Base-by-base conservation (phyloP, 768 basidiomycete species). In the Chlorophyllum brunneum region DNA sequence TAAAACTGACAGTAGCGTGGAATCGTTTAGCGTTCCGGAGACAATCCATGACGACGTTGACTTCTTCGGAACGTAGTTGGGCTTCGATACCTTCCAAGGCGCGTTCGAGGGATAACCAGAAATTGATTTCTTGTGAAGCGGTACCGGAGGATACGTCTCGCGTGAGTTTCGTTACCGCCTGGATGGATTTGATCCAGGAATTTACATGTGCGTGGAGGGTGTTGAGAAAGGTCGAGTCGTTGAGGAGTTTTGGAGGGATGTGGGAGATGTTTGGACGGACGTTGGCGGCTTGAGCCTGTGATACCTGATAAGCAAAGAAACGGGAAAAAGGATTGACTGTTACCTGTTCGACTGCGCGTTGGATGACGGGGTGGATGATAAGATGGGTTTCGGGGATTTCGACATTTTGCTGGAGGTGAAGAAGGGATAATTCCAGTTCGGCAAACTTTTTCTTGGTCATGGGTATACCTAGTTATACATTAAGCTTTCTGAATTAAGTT, bases 391-490 rank as follows among this genome's bases (percentile, higher is more conserved):
- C 93, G 0, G 97, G 97, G 47, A 98, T 98, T 72, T 99, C 97
- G 57, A 98, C 95, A 60, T 99, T 99, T 68, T 98, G 97, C 63
- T 98, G 95, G 4, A 98, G 78, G 65, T 99, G 97, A 1, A 98
- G 74, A 13, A 98, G 73, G 2, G 92, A 94, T 8, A 98, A 71
- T 67, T 99, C 95, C 50, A 98, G 84, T 61, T 99, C 97, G 6
- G 97, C 95, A 63, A 98, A 98, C 70, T 98, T 98, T 77, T 95
- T 95, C 81, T 98, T 98, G 40, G 95, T 94, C 79, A 97, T 92
- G 2, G 97, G 97, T 53, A 99, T 98, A 77, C 91, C 72, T 73
- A 54, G 23, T 27, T 10, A 49, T 18, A 45, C n/a, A n/a, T 40
- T 15, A 37, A 48, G 7, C 24, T 27, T 6, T 15, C 9, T 23